Evolutionary conservation across 176 grass and related monocot genomes (phyloP), one percentile per base, ranked within the genome.

Genomic region (Musa troglodytarum): DNA sequence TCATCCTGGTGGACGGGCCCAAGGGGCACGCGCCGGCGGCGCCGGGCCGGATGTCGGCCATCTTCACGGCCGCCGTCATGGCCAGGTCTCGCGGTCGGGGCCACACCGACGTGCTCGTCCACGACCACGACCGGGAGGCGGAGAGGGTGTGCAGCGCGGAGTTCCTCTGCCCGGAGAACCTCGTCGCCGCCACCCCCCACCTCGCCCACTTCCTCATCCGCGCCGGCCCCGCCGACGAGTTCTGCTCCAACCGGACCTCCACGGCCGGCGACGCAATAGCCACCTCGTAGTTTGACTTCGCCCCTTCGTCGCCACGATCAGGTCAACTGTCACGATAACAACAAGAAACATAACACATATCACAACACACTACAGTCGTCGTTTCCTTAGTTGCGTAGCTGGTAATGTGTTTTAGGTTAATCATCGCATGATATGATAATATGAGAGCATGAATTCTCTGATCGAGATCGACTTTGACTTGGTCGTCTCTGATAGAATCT

Each of bases 51-150:
- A 92, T 87, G 79, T 65, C 93, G 1, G 85, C 93, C 16, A 83
- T 96, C 76, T 96, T 96, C 79, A 88, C 93, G 63, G 76, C 93
- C n/a, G 93, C 93, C 4, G 93, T 96, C 11, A 81, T 96, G 20
- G 83, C 89, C 0, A 84, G 93, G 13, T 88, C 83, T 19, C 81
- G 20, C 29, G 29, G 55, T 4, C 78, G 81, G 8, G 51, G 13
- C 3, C 83, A 81, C 63, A 89, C 89, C 53, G 89, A 96, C 50
- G 87, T 96, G 58, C 53, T 96, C 66, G 89, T 96, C 78, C 92
- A 96, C 86, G 92, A 98, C 74, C 86, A 84, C 82, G 82, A 98
- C 74, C 58, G 84, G 70, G 80, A 90, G 65, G 84, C 89, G 75
- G 94, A 98, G 75, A 80, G 75, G 53, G 14, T 76, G 53, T 83